These are phyloP conservation scores for Glonium stellatum DNA, from an alignment of 495 filamentous ascomycete genomes.

Conservation along the genomic window DNA sequence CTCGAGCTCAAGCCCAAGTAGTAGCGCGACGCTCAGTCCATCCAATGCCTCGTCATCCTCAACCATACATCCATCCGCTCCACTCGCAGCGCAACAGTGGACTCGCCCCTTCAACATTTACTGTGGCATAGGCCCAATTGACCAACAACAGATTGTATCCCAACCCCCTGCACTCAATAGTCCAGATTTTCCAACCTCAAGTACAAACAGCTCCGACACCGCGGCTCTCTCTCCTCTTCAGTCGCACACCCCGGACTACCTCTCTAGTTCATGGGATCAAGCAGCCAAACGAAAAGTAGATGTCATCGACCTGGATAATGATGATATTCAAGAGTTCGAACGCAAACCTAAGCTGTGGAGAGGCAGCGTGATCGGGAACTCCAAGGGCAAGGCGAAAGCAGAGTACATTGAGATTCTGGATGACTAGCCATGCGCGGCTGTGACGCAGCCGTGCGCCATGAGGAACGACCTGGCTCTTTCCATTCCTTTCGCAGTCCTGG, in stretches of 20 bases:
- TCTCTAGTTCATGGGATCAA: not conserved
- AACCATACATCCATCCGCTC: no score
- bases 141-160: no score
- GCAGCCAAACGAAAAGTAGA: not conserved
- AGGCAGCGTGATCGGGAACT: not conserved
- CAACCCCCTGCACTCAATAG: no score
- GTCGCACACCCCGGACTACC: not conserved
- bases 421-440: not conserved
- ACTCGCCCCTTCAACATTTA: no score
- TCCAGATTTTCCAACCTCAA: no score
- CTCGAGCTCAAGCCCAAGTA: no score
- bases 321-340: not conserved
- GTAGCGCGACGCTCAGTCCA: no score
- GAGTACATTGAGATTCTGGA: constrained; percentile 1
- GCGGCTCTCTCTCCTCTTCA: not conserved
- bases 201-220: not conserved
- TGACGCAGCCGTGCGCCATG: no score
- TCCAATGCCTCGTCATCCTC: no score
- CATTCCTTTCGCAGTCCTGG: no score
- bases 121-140: no score
- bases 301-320: not conserved
- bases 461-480: not conserved
- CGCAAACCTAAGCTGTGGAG: not conserved
- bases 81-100: no score
- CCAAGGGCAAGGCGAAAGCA: constrained; percentile 3